Evolutionary conservation across 2,329 filamentous ascomycete species (phyloP).

Genomic region (Apiospora rasikravindrae): DNA sequence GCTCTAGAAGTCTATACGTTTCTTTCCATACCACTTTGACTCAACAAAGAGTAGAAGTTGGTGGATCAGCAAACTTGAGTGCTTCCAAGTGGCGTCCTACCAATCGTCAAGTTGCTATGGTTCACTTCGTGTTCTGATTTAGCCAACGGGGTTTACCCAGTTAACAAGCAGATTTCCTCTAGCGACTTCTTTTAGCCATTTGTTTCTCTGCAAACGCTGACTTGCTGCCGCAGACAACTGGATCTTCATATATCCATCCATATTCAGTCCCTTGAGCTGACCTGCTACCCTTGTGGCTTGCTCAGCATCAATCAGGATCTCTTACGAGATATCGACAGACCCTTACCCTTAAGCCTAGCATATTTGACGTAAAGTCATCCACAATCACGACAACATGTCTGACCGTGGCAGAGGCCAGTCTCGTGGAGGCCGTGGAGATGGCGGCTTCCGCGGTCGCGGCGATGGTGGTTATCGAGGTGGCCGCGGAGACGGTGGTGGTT

Average conservation of each 20-base stretch:
- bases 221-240: background rate
- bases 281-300: background rate
- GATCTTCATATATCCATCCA: background rate
- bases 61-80: background rate
- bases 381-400: background rate
- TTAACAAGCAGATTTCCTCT: background rate
- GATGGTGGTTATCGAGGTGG: background rate
- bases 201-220: background rate
- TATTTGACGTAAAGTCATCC: background rate
- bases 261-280: background rate
- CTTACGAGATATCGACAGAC: background rate
- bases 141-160: background rate
- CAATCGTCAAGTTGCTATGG: background rate
- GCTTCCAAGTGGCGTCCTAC: no score
- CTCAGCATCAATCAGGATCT: background rate
- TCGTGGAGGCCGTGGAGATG: conserved; percentile 20
- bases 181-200: background rate
- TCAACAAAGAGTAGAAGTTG: background rate
- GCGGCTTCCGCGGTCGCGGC: conserved; percentile 3
- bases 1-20: background rate
- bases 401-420: conserved; percentile 6
- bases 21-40: background rate
- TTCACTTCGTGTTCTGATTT: background rate
- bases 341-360: conserved; percentile 7
- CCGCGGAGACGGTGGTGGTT: background rate